Evolutionary conservation across 495 filamentous ascomycete genomes (phyloP), one percentile per base, ranked within the genome.

Genomic region (Penicillium taxi): DNA sequence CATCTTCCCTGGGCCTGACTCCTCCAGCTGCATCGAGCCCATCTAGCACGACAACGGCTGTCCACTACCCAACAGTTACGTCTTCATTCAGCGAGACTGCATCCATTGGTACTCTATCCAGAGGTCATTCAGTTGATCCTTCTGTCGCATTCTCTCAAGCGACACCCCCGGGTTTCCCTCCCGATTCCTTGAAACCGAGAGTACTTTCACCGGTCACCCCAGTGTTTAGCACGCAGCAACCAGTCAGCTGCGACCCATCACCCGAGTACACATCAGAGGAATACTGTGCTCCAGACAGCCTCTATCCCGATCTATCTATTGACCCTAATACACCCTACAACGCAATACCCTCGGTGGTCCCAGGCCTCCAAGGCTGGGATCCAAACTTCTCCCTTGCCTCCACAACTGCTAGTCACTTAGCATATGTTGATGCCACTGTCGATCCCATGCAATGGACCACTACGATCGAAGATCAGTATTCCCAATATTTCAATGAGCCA

Each of bases 21-120:
- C 74, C 75, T 4, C 71, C 72, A 5, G 61, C 67, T 2, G 69
- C 77, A 44, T 59, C 64, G 5, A 71, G 67, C 27, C 67, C 66
- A 30, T 67, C 64, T n/a, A 66, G 56, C 34, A 65, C 56, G 4
- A 56, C 63, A 19, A 50, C 59, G 8, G 41, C 48, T 6, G 68
- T 64, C 1, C 50, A 53, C 32, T 59, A 56, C 24, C 53, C 47
- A 25, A 41, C 47, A 6, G 40, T 35, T 7, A 55, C 53, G 23
- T 37, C 42, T 20, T 59, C 60, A 8, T 40, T 54, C 13, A 45
- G 59, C 7, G 64, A 70, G 16, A 58, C 38, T 37, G 40, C 50
- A 17, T 65, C 61, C 6, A 45, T 42, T 5, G 56, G 53, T 23
- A 57, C 59, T 6, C 40, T 51, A 15, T 70, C 66, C 21, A 41